Evolutionary conservation across 2,329 filamentous ascomycete species (phyloP), one percentile per base, ranked within the genome.

Genomic region (Aspergillus niger): DNA sequence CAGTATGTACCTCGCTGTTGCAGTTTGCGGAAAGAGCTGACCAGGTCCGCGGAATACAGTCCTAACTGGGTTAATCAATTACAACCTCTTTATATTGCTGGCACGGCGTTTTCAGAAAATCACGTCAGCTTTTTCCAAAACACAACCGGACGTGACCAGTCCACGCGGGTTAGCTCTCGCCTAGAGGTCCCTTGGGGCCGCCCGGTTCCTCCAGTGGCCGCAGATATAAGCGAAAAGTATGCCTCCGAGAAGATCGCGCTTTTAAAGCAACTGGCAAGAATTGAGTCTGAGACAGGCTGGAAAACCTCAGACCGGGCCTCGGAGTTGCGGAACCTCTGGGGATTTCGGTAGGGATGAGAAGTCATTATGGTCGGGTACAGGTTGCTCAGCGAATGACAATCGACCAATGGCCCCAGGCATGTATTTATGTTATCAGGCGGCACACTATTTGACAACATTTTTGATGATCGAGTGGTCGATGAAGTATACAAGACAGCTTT

Each of bases 21-120:
- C 26, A 7, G 26, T 26, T 7, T 26, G 26, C 26, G 26, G 26
- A 26, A 26, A 26, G 26, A 26, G 7, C 6, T 30, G 5, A 32
- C 28, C 15, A n/a, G 17, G 20, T 2, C 11, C 5, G 26, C 26
- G 7, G 26, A 2, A 26, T 26, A 26, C n/a, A 63, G 62, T 24
- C 30, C 62, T n/a, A 63, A 63, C 36, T 63, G 62, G 62, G 62
- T 63, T n/a, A 63, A 63, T 38, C 62, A 63, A 24, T 49, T 63
- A 15, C 59, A 63, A 53, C 62, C 62, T 8, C 24, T 63, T 5
- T 63, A 54, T 20, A 59, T 61, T 38, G 62, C 59, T n/a, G 62
- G 62, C 8, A 63, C 56, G 8, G 52, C 55, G 2, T 63, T 63
- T 51, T 30, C 43, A 3, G n/a, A 47, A 15, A 26, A 26, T 7